Base-by-base conservation (phyloP, 495 filamentous ascomycete species). In the Tuber melanosporum region DNA sequence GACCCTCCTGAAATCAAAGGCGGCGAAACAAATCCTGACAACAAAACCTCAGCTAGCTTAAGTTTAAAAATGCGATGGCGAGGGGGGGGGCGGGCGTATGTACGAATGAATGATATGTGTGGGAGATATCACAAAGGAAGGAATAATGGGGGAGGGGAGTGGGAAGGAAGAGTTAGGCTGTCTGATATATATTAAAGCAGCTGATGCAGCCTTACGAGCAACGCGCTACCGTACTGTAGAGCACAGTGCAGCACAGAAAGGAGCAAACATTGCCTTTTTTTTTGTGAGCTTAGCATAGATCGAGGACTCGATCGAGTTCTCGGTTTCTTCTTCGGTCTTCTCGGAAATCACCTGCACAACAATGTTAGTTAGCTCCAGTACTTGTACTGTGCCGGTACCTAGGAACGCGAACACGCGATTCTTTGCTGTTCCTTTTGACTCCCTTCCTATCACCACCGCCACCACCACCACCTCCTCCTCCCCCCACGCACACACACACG, bases 181-280 rank as follows among this genome's bases (percentile, higher is more conserved):
- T 66, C 57, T 32, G 57, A 66, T 15, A 66, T 32, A 66, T 66
- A 66, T 32, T 15, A 66, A 66, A 26, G 57, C 26, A 32, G 9
- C 57, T 66, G 57, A 66, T 32, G n/a, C 57, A 66, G 57, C 57
- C 57, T 66, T 66, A 66, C 57, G 57, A 10, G 57, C 57, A 66
- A 66, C 6, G 57, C 3, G 57, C 57, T 66, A 32, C 57, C 26
- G 12, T 32, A 32, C n/a, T 52, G 19, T 49, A 49, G 9, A 6
- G 52, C 10, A 32, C 9, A 32, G n/a, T n/a, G 49, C 49, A 57
- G 57, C 26, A 32, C 9, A 32, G 26, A 32, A 66, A 32, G 22
- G 57, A 66, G 26, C 57, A 66, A 66, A 66, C 57, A 66, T 66
- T 66, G 26, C 26, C 57, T 32, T 32, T 26, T 49, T 52, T 57